These are phyloP conservation scores for Ogataea pilisensis DNA, from an alignment of 805 yeast genomes.

Conservation along the genomic window DNA sequence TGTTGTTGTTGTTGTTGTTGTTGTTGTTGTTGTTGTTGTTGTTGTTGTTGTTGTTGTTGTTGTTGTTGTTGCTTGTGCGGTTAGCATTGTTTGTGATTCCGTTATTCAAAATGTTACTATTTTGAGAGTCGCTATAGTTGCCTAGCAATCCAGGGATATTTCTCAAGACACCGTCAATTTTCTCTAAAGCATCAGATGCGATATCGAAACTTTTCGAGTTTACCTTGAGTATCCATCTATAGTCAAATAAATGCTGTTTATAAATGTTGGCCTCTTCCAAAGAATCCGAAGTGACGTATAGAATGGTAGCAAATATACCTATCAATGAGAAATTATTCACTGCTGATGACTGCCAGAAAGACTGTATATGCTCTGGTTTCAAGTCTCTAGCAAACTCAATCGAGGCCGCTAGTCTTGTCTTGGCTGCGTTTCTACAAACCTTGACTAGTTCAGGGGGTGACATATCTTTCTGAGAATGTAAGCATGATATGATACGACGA, in stretches of 20 bases:
- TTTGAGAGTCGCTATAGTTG: constrained; percentile 17
- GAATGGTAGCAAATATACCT: constrained; percentile 82
- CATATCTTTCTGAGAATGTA: constrained; percentile 32
- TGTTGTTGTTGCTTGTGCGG: background rate
- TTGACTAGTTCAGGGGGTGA: constrained; percentile 50
- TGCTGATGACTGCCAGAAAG: constrained; percentile 88
- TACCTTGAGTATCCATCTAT: constrained; percentile 70
- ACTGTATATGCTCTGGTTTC: constrained; percentile 76
- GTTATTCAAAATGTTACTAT: background rate
- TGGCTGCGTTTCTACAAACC: constrained; percentile 84
- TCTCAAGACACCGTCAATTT: constrained; percentile 65
- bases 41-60: constrained; percentile 4
- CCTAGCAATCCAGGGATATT: constrained; percentile 68
- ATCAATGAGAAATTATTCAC: constrained; percentile 74
- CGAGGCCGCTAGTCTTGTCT: constrained; percentile 75
- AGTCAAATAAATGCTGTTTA: constrained; percentile 67
- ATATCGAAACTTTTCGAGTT: constrained; percentile 75
- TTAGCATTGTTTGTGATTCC: background rate
- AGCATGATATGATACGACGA: constrained; percentile 61
- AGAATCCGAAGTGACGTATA: constrained; percentile 62
- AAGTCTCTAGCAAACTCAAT: constrained; percentile 72
- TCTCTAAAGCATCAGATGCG: constrained; percentile 66
- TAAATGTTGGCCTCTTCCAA: constrained; percentile 62
- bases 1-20: background rate
- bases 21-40: constrained; percentile 2